Base-by-base conservation (phyloP, 495 filamentous ascomycete genomes). In the Chlorociboria aeruginascens region DNA sequence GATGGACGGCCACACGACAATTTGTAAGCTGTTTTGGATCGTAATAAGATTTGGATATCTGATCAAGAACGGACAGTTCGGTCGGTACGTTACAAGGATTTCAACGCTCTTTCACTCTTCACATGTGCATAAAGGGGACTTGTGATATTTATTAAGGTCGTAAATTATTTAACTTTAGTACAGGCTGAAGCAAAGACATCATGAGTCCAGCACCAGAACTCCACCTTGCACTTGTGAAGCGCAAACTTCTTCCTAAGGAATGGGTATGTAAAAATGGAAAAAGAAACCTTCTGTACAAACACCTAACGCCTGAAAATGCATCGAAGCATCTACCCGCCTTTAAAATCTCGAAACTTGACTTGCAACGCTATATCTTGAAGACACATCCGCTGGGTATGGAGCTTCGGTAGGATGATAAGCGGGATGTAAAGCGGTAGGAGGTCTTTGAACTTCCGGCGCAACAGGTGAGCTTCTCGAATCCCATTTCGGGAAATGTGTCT, bases 381-480 rank as follows among this genome's bases (percentile, higher is more conserved):
- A 65, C 60, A 55, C 64, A 66, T 52, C 70, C 67, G 14, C 29
- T 32, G 46, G 43, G 17, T 43, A 20, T 39, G 42, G 43, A 57
- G 45, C 29, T 25, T 56, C 64, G 34, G 60, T 57, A 11, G 44
- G 46, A 28, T 57, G 63, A 40, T 61, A 63, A 6, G 63, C 63
- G 16, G 73, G 73, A 53, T 77, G 73, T 40, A 73, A 46, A 7
- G 69, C 69, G 41, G 71, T 71, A 8, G 68, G 62, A 3, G 73
- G 73, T 8, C 73, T 66, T 59, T 71, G 67, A 17, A 75, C 43
- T 6, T 62, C 62, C 9, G 71, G 72, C 11, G 66, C 55, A 50
- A 77, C 65, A 37, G 73, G 73, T 48, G 70, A 74, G 45, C 61
- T 56, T 40, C 70, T 66, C n/a, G 45, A 43, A 32, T 56, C 42